A percentile compares a stretch with the other conserved stretches of the same genome.
These are phyloP conservation scores for Penicillium salamii DNA, from an alignment of 495 filamentous ascomycete species.

Conservation along the genomic window DNA sequence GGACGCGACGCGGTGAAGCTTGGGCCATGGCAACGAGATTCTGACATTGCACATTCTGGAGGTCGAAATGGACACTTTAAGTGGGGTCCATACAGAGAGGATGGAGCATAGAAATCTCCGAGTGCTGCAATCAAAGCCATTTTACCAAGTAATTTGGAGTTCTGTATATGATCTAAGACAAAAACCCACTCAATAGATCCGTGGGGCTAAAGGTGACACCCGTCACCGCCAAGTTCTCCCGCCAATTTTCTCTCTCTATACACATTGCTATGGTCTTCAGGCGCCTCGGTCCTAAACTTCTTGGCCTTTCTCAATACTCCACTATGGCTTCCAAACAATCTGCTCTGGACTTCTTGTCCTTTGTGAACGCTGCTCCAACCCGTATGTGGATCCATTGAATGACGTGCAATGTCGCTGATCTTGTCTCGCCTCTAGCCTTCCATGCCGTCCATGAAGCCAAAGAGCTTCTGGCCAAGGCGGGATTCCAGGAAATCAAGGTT, in stretches of 20 bases:
- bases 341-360: conserved; percentile 84
- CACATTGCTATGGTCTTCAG: conserved; percentile 6
- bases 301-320: conserved; percentile 15
- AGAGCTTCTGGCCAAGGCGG: conserved; percentile 69
- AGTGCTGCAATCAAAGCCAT: not conserved
- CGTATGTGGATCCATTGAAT: conserved; percentile 54
- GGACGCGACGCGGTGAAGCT: conserved; percentile 21
- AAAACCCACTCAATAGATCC: too few species aligned
- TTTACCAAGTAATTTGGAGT: not conserved
- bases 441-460: conserved; percentile 85
- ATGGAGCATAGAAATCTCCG: too few species aligned
- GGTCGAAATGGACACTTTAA: not conserved
- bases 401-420: conserved; percentile 18
- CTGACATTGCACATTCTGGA: not conserved
- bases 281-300: conserved; percentile 9
- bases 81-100: not conserved
- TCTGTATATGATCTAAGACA: too few species aligned
- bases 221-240: conserved; percentile 16
- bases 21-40: conserved; percentile 16
- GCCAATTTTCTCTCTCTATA: conserved; percentile 10
- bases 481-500: conserved; percentile 81
- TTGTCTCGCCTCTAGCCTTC: conserved; percentile 62
- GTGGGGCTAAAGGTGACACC: too few species aligned
- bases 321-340: conserved; percentile 60
- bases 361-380: conserved; percentile 91